phyloP scores from a whole-genome alignment of 257 asterid genomes.

The Scutellaria baicalensis region DNA sequence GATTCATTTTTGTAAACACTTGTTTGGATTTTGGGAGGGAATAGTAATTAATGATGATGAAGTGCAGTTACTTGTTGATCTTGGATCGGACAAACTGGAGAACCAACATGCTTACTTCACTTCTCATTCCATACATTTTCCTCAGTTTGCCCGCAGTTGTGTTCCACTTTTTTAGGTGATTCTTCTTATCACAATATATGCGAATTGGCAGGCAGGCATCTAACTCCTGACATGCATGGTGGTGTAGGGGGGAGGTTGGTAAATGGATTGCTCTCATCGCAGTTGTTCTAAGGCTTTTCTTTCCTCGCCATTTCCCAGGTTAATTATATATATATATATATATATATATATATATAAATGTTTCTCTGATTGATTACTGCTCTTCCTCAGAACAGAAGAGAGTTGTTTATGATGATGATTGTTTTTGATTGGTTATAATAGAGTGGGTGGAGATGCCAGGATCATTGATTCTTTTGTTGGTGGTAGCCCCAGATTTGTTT shows the following conservation, averaged over 20 bases:
- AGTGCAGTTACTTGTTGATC: constrained; percentile 70
- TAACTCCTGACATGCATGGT: neutral
- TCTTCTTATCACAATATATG: no score
- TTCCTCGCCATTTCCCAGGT: constrained; percentile 96
- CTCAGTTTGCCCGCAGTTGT: constrained; percentile 49
- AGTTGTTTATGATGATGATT: neutral
- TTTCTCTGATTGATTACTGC: no score
- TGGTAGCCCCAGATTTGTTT: constrained; percentile 75
- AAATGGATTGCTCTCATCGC: constrained; percentile 82
- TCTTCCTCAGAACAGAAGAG: no score
- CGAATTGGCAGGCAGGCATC: no score
- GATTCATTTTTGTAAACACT: neutral
- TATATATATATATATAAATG: no score
- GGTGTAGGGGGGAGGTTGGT: constrained; percentile 81
- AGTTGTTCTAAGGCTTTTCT: constrained; percentile 86
- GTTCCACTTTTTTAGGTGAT: constrained; percentile 63
- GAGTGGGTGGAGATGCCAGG: constrained; percentile 98
- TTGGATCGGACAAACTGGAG: constrained; percentile 96
- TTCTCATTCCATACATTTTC: constrained; percentile 81
- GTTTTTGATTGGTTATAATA: constrained; percentile 16
- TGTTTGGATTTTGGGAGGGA: neutral
- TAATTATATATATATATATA: no score
- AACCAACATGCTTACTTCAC: constrained; percentile 72
- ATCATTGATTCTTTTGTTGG: constrained; percentile 74
- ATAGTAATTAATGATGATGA: no score